Conservation (phyloP, 2,329 filamentous ascomycete species). For the Lasiodiplodia citricola region DNA sequence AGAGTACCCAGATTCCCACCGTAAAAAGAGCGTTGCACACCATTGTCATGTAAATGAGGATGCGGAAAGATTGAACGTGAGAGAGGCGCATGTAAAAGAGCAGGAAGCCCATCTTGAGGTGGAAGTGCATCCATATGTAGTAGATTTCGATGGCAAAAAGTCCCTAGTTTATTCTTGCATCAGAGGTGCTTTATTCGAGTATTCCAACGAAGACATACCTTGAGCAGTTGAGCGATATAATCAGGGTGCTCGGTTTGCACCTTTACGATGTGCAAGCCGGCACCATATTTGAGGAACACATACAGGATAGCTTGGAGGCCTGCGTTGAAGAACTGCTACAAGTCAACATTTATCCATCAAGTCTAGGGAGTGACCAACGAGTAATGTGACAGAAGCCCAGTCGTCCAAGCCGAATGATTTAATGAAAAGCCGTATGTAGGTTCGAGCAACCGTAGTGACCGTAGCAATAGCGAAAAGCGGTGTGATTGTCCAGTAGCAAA, state of each 20-base stretch:
- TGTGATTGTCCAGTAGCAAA: slow-evolving; percentile 33
- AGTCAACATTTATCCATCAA: background rate
- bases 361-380: slow-evolving; percentile 17
- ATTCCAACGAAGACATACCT: background rate
- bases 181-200: background rate
- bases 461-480: slow-evolving; percentile 31
- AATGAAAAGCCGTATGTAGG: slow-evolving; percentile 31
- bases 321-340: slow-evolving; percentile 29
- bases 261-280: slow-evolving; percentile 16
- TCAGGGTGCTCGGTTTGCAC: background rate
- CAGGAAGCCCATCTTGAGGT: slow-evolving; percentile 42
- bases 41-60: slow-evolving; percentile 35
- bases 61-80: slow-evolving; percentile 33
- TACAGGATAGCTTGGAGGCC: slow-evolving; percentile 33
- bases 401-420: slow-evolving; percentile 34
- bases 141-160: slow-evolving; percentile 41
- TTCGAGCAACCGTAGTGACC: slow-evolving; percentile 29
- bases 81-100: slow-evolving; percentile 43
- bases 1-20: slow-evolving; percentile 37
- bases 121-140: slow-evolving; percentile 40
- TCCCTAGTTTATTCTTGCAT: slow-evolving; percentile 22
- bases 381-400: slow-evolving; percentile 29
- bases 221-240: background rate
- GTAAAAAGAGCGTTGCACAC: slow-evolving; percentile 35
- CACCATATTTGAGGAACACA: slow-evolving; percentile 33